Conservation (phyloP, 1,284 basidiomycete species). For the Tilletiopsis washingtonensis region DNA sequence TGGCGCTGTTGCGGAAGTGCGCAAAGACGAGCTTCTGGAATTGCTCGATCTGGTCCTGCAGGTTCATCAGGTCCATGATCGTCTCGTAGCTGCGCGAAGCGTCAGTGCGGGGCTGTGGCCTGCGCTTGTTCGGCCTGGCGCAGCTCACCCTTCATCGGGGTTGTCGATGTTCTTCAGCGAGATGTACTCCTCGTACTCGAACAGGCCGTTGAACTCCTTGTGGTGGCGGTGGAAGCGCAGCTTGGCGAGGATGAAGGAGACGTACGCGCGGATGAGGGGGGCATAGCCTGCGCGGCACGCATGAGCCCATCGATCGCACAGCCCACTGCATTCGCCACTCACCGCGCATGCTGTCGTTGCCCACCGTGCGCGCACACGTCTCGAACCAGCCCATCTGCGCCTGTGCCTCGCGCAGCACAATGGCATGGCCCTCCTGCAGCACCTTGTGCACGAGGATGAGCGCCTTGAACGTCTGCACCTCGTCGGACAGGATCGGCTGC, state of each 20-base stretch:
- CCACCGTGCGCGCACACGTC: conserved; percentile 40
- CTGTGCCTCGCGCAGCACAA: conserved; percentile 44
- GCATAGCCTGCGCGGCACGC: conserved; percentile 26
- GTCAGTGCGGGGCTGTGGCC: neutral
- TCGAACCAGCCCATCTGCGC: conserved; percentile 46
- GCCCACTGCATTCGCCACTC: neutral
- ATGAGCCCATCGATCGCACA: neutral
- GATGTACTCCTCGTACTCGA: conserved; percentile 47
- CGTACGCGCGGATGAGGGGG: conserved; percentile 42
- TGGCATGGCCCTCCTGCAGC: conserved; percentile 44
- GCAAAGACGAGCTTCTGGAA: conserved; percentile 47
- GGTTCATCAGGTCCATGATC: conserved; percentile 47
- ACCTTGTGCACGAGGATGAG: conserved; percentile 47
- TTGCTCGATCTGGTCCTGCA: conserved; percentile 46
- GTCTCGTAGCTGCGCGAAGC: conserved; percentile 35
- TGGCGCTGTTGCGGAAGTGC: conserved; percentile 37
- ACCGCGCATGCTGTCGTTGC: conserved; percentile 30
- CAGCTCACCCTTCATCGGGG: conserved; percentile 37
- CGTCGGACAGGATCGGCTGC: conserved; percentile 45
- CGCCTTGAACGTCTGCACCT: conserved; percentile 48
- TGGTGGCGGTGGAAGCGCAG: conserved; percentile 46
- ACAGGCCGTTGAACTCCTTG: conserved; percentile 47
- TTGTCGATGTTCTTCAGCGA: conserved; percentile 48
- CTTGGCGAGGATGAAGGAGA: conserved; percentile 44
- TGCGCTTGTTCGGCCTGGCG: neutral